Percentiles rank a stretch among this genome's conserved stretches.
Conservation (phyloP, 305 asterid genomes). For the Coffea humblotiana region DNA sequence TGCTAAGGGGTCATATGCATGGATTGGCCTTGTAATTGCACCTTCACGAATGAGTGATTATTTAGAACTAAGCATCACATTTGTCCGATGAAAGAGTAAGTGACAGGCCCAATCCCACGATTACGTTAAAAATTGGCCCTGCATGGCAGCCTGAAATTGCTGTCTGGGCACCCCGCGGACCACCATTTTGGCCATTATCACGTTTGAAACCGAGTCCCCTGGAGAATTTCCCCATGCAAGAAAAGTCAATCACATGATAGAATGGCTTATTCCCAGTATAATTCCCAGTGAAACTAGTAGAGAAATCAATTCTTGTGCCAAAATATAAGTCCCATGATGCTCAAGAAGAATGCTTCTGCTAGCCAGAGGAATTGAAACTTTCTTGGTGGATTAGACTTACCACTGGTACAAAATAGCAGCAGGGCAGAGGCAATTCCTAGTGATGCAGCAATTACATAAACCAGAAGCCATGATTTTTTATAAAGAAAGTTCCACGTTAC, state of each 20-base stretch:
- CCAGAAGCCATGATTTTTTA: slow-evolving; percentile 19
- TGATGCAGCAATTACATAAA: slow-evolving; percentile 26
- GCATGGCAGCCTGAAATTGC: slow-evolving; percentile 84
- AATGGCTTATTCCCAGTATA: slow-evolving; percentile 58
- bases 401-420: slow-evolving; percentile 32
- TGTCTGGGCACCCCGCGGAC: slow-evolving; percentile 59
- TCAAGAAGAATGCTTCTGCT: slow-evolving; percentile 59
- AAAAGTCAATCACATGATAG: slow-evolving; percentile 69
- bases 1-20: background rate
- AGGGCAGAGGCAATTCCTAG: slow-evolving; percentile 27
- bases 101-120: slow-evolving; percentile 71
- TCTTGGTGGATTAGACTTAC: slow-evolving; percentile 50
- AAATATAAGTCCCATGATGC: slow-evolving; percentile 69
- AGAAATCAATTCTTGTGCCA: slow-evolving; percentile 63
- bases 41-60: background rate
- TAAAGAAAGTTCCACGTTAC: slow-evolving; percentile 30
- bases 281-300: slow-evolving; percentile 51
- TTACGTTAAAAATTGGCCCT: slow-evolving; percentile 63
- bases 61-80: too few species aligned
- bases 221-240: slow-evolving; percentile 84
- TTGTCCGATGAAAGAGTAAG: slow-evolving; percentile 39
- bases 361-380: slow-evolving; percentile 52
- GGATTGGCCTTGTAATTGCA: background rate
- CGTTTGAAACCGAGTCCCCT: slow-evolving; percentile 67
- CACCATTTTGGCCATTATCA: slow-evolving; percentile 51